These are phyloP conservation scores for Colletotrichum camelliae DNA, from an alignment of 2,329 filamentous ascomycete genomes.

Conservation along the genomic window DNA sequence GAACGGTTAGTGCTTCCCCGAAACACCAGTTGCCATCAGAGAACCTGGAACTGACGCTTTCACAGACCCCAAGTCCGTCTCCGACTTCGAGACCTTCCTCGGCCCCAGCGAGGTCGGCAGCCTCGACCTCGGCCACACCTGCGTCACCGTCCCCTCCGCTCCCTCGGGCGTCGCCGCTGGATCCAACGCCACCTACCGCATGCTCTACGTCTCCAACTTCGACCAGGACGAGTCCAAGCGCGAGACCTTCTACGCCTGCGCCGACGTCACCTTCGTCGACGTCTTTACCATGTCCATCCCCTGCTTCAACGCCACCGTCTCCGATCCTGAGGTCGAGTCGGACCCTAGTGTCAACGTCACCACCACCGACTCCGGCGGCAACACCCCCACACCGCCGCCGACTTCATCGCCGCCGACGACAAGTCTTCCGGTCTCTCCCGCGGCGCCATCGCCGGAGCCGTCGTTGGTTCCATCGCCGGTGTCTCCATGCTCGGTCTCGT, in stretches of 20 bases:
- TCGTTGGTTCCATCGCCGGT: conserved; percentile 71
- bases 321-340: conserved; percentile 28
- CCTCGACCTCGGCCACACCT: conserved; percentile 51
- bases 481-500: conserved; percentile 65
- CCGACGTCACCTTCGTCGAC: conserved; percentile 50
- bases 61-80: conserved; percentile 42
- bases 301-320: conserved; percentile 50
- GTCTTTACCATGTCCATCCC: conserved; percentile 38
- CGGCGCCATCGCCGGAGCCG: conserved; percentile 77
- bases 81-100: conserved; percentile 46
- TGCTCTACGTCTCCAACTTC: conserved; percentile 52
- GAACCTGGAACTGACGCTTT: background rate
- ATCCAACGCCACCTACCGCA: conserved; percentile 52
- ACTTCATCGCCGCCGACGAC: conserved; percentile 27
- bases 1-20: conserved; percentile 41
- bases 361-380: conserved; percentile 14
- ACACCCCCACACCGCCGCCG: conserved; percentile 25
- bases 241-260: conserved; percentile 55
- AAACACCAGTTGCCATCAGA: background rate
- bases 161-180: conserved; percentile 41
- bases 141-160: conserved; percentile 41
- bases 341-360: conserved; percentile 23
- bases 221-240: conserved; percentile 41
- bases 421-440: conserved; percentile 55
- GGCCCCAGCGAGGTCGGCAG: conserved; percentile 38